Evolutionary conservation across 176 grass and related monocot genomes (phyloP), one percentile per base, ranked within the genome.

Genomic region (Dactylis glomerata): DNA sequence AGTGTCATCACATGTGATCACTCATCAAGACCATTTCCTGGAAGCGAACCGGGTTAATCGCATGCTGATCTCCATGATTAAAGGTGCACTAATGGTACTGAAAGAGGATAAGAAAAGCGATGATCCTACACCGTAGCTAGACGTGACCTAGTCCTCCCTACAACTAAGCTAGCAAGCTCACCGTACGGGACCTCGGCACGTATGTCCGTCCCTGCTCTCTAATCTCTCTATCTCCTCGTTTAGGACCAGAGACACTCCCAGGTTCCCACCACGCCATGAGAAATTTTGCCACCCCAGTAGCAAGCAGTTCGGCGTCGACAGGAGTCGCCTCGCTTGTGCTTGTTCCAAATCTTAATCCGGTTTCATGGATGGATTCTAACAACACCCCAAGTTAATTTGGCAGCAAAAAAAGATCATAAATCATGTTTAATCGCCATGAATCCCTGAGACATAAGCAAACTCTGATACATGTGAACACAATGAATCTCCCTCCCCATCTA

Each of bases 211-310:
- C 61, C n/a, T n/a, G 24, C 30, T 41, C 57, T 34, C 68, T 19
- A 0, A n/a, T 13, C 31, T 11, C 10, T 6, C 9, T 20, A 23
- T 67, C 5, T 24, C 47, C 2, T n/a, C 5, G 41, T 12, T 73
- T 20, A 51, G 1, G 23, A 79, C 3, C 75, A 5, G 40, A 79
- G 73, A 37, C 84, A 69, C 6, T 46, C 26, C 70, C 70, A 11
- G 1, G 61, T 58, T 75, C 84, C 67, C 89, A 59, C 88, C 84
- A 87, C 89, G 81, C 84, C 76, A 87, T 5, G 68, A 91, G 89
- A 91, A 87, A 76, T 55, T 84, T 84, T 85, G 41, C 68, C 89
- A 76, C 80, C 73, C 73, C 33, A 7, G 55, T 8, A n/a, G n/a
- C n/a, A n/a, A n/a, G n/a, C n/a, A n/a, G n/a, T n/a, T n/a, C n/a